These are phyloP conservation scores for Hymenoscyphus scutula DNA, from an alignment of 2,329 filamentous ascomycete genomes.

Conservation along the genomic window DNA sequence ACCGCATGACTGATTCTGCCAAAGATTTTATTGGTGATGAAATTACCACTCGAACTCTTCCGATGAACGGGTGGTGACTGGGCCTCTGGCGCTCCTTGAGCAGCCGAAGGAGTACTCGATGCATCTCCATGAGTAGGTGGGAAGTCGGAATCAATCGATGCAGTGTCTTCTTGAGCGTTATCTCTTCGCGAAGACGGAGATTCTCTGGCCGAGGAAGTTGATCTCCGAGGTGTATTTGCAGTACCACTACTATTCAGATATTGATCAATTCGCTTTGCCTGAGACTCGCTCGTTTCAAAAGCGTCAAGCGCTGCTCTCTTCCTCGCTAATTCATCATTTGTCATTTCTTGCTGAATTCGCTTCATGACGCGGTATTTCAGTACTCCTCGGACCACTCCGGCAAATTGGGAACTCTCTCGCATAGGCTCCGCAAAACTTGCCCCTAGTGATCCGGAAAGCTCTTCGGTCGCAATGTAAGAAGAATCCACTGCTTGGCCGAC, in stretches of 20 bases:
- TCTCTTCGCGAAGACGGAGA: slow-evolving; percentile 47
- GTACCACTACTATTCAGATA: slow-evolving; percentile 77
- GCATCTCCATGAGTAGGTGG: slow-evolving; percentile 80
- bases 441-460: slow-evolving; percentile 82
- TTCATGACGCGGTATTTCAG: slow-evolving; percentile 89
- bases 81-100: slow-evolving; percentile 62
- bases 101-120: slow-evolving; percentile 66
- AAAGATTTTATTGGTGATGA: slow-evolving; percentile 91
- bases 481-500: slow-evolving; percentile 93
- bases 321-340: slow-evolving; percentile 85
- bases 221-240: slow-evolving; percentile 61
- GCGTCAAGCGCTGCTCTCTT: slow-evolving; percentile 80
- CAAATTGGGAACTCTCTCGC: slow-evolving; percentile 96
- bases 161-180: slow-evolving; percentile 69
- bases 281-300: slow-evolving; percentile 88
- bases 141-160: slow-evolving; percentile 94
- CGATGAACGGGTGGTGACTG: slow-evolving; percentile 58
- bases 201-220: slow-evolving; percentile 55
- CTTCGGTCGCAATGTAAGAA: slow-evolving; percentile 93
- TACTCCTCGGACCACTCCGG: slow-evolving; percentile 86
- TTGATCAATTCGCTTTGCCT: slow-evolving; percentile 90
- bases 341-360: slow-evolving; percentile 96
- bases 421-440: slow-evolving; percentile 96
- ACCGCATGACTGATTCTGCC: slow-evolving; percentile 93
- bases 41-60: slow-evolving; percentile 82